A percentile compares a stretch with the other conserved stretches of the same genome.
Conservation (phyloP, 345 rosid species). For the Citrus unshiu region DNA sequence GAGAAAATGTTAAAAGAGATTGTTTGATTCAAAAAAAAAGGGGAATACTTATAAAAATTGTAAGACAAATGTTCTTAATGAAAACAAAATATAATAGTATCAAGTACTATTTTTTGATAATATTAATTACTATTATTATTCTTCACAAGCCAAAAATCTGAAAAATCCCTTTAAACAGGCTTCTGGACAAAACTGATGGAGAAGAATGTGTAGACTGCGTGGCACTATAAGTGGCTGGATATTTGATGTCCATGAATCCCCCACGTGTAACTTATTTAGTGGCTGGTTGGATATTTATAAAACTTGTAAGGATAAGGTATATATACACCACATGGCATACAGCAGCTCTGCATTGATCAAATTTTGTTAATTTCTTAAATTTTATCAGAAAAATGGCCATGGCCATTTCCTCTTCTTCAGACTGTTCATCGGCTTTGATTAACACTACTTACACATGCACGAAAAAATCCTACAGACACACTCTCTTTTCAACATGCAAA, state of each 20-base stretch:
- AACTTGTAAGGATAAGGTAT: conserved; percentile 20
- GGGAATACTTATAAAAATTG: no score
- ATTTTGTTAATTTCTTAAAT: not conserved
- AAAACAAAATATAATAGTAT: no score
- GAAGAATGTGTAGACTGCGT: not conserved
- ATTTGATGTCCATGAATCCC: not conserved
- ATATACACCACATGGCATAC: not conserved
- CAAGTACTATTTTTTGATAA: no score
- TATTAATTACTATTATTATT: no score
- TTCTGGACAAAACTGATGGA: no score
- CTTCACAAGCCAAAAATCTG: no score
- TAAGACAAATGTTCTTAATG: no score
- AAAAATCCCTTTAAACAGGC: no score
- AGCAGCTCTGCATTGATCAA: not conserved
- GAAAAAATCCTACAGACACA: conserved; percentile 13
- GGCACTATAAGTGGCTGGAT: not conserved
- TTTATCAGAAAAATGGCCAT: conserved; percentile 13
- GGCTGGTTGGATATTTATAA: not conserved
- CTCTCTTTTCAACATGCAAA: conserved; percentile 28
- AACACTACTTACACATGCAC: conserved; percentile 16
- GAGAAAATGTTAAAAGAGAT: no score
- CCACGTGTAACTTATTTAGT: conserved; percentile 1
- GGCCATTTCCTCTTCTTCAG: conserved; percentile 44
- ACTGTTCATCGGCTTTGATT: conserved; percentile 36
- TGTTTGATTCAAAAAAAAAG: no score